Evolutionary conservation across 257 asterid species (phyloP).

Genomic region (Salvia miltiorrhiza): DNA sequence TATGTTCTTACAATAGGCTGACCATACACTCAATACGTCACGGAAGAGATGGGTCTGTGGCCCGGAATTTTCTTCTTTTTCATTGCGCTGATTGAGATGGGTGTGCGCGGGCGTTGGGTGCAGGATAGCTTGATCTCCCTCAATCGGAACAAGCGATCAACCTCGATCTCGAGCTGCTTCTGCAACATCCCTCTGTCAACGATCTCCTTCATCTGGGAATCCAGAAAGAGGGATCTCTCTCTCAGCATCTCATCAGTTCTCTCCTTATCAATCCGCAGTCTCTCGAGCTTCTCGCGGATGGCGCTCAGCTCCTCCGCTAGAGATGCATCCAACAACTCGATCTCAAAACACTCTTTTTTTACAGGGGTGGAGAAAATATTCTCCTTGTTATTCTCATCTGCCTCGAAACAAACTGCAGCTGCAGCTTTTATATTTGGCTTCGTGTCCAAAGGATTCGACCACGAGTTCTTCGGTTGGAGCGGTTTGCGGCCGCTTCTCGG

Average conservation of each 20-base stretch:
- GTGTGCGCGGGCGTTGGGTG: too few relatives aligned
- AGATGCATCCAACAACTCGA: conserved; percentile 52
- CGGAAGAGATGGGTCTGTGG: too few relatives aligned
- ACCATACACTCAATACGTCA: too few relatives aligned
- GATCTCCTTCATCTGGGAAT: conserved; percentile 54
- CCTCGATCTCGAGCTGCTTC: conserved; percentile 68
- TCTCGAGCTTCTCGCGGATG: conserved; percentile 56
- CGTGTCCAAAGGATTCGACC: neutral
- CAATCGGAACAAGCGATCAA: conserved; percentile 68
- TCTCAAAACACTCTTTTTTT: neutral
- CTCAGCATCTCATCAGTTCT: conserved; percentile 52
- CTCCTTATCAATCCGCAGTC: conserved; percentile 57
- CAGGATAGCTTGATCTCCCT: conserved; percentile 60
- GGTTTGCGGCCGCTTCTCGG: conserved; percentile 42
- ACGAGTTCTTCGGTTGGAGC: conserved; percentile 48
- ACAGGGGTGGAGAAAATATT: conserved; percentile 31
- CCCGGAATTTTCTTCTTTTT: too few relatives aligned
- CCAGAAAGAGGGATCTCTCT: conserved; percentile 39
- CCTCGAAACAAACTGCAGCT: neutral
- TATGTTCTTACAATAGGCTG: too few relatives aligned
- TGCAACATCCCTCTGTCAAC: conserved; percentile 50
- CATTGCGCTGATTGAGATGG: too few relatives aligned
- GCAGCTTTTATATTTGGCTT: neutral
- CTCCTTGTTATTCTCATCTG: conserved; percentile 46
- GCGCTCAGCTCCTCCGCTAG: conserved; percentile 81